Evolutionary conservation across 495 filamentous ascomycete species (phyloP), one percentile per base, ranked within the genome.

Genomic region (Penicillium diatomitis): DNA sequence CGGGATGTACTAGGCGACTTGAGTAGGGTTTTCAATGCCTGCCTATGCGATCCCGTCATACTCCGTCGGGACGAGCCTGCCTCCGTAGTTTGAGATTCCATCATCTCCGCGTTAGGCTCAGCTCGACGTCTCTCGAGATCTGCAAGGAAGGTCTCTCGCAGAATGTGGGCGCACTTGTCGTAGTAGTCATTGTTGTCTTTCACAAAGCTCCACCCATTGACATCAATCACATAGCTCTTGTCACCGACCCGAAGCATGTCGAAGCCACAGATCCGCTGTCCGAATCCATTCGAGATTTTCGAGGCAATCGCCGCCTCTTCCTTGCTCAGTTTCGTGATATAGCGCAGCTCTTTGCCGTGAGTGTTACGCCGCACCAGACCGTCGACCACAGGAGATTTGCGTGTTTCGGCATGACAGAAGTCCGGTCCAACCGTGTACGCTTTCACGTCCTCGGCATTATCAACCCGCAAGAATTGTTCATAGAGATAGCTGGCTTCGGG

Each of bases 121-220:
- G 64, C 69, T 44, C 71, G 75, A 42, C 77, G 73, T 55, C 80
- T 85, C 63, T 95, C 20, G 20, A 20, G 20, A 20, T 20, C 91
- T 47, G 75, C 77, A 47, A 91, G 69, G 59, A 97, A 99, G 61
- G 87, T 87, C 6, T 92, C 81, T 55, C 82, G 84, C 34, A 99
- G 70, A 46, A 97, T 95, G 43, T 69, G 81, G 9, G 92, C 83
- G 55, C 85, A 90, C 58, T 86, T 86, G 58, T 97, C 87, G 57
- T 99, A 99, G 57, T 99, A 99, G 41, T 94, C 89, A 40, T 96
- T 89, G 60, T 99, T 99, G 66, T 99, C 92, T 66, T 99, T 99
- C 60, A 99, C 92, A 61, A 99, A 99, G 59, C 91, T 96, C 92
- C 92, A 99, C 11, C 92, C 92, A 65, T 99, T 99, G 51, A 99